phyloP scores from a whole-genome alignment of 2,329 filamentous ascomycete species.

The Cytospora schulzeri region DNA sequence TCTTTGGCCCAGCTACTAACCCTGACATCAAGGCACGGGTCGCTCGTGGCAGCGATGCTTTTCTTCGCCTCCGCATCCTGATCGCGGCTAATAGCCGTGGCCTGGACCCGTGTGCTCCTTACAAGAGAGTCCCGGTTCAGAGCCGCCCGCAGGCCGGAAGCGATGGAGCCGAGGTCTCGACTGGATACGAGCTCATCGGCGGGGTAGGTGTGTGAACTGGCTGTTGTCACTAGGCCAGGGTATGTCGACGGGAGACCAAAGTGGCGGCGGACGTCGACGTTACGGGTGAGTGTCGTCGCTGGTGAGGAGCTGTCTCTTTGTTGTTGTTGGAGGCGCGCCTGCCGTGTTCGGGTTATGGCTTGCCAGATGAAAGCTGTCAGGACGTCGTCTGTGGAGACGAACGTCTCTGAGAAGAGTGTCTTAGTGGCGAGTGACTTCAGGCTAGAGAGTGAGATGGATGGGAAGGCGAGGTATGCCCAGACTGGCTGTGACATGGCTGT shows the following conservation, averaged over 20 bases:
- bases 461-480: slow-evolving; percentile 52
- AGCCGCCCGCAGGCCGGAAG: slow-evolving; percentile 12
- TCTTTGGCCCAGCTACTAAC: slow-evolving; percentile 58
- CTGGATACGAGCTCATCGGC: slow-evolving; percentile 35
- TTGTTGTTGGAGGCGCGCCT: slow-evolving; percentile 36
- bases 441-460: slow-evolving; percentile 36
- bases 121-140: not conserved
- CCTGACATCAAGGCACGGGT: slow-evolving; percentile 48
- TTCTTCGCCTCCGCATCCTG: slow-evolving; percentile 38
- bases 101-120: slow-evolving; percentile 41
- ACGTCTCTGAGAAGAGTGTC: slow-evolving; percentile 34
- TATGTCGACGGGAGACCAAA: slow-evolving; percentile 47
- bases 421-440: slow-evolving; percentile 45
- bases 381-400: slow-evolving; percentile 57
- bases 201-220: slow-evolving; percentile 43
- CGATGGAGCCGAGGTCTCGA: slow-evolving; percentile 35
- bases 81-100: slow-evolving; percentile 40
- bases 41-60: slow-evolving; percentile 38
- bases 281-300: slow-evolving; percentile 45
- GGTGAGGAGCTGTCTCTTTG: not conserved
- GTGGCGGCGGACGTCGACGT: slow-evolving; percentile 49
- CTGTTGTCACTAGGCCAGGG: slow-evolving; percentile 50
- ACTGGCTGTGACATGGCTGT: slow-evolving; percentile 32
- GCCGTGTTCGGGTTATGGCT: slow-evolving; percentile 44
- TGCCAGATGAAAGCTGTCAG: slow-evolving; percentile 56